These are phyloP conservation scores for Lipomyces starkeyi DNA, from an alignment of 805 yeast genomes.

Conservation along the genomic window DNA sequence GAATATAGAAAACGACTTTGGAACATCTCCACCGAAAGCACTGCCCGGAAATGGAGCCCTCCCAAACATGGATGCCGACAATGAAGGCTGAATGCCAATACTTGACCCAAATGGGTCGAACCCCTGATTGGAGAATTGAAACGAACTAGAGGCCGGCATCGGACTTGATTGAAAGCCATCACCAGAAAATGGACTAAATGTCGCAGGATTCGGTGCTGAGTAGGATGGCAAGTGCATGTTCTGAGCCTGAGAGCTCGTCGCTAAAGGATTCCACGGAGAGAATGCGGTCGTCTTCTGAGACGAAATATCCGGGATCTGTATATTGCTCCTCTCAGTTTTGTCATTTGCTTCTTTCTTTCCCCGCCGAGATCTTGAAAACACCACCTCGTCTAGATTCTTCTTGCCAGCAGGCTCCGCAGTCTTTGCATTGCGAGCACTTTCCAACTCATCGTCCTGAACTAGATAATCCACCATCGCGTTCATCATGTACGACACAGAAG, in stretches of 20 bases:
- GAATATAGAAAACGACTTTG: not conserved
- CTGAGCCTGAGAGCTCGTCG: not conserved
- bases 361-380: conserved; percentile 1
- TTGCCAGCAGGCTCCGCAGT: not conserved
- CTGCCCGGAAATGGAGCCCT: not conserved
- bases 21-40: not conserved
- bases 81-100: not conserved
- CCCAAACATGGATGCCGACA: not conserved
- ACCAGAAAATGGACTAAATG: not conserved
- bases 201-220: not conserved
- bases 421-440: not conserved
- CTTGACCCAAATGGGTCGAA: not conserved
- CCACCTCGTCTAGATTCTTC: not conserved
- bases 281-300: not conserved
- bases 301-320: not conserved
- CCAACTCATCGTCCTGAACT: conserved; percentile 22
- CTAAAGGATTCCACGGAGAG: conserved; percentile 3
- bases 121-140: not conserved
- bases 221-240: too few species aligned
- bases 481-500: conserved; percentile 29
- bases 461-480: conserved; percentile 36
- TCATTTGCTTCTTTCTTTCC: not conserved
- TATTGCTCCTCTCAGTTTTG: not conserved
- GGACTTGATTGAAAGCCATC: not conserved
- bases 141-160: not conserved